Conservation (phyloP, 352 stramenopile species). For the Thraustochytrium sp. region DNA sequence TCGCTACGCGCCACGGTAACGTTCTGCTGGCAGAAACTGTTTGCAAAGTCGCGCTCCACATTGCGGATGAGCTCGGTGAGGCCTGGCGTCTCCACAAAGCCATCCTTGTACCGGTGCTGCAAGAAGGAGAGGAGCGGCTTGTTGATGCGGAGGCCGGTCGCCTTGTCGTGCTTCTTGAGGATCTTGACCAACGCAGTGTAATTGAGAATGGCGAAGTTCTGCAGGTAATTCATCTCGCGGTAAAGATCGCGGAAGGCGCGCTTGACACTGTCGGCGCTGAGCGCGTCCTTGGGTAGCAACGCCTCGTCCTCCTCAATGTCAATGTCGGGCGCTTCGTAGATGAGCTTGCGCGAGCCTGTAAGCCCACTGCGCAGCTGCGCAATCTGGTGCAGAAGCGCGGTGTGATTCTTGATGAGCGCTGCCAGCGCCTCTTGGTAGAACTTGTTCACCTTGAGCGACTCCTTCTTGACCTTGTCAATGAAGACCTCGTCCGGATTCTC, state of each 20-base stretch:
- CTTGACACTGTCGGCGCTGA: conserved; percentile 76
- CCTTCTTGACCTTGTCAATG: conserved; percentile 66
- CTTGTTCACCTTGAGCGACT: conserved; percentile 80
- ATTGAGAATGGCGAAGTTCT: conserved; percentile 95
- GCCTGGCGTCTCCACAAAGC: conserved; percentile 43
- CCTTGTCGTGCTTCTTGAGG: conserved; percentile 91
- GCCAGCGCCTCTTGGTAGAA: conserved; percentile 78
- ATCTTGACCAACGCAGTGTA: conserved; percentile 97
- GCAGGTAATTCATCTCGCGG: conserved; percentile 80
- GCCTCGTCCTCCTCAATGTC: conserved; percentile 14
- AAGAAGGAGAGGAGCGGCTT: conserved; percentile 56
- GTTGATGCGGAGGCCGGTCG: conserved; percentile 39
- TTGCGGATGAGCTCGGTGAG: conserved; percentile 42
- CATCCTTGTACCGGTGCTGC: conserved; percentile 52
- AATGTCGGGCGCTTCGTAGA: neutral
- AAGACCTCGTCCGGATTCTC: conserved; percentile 59
- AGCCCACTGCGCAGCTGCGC: conserved; percentile 67
- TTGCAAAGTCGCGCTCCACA: conserved; percentile 59
- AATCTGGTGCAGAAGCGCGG: conserved; percentile 65
- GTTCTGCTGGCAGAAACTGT: conserved; percentile 67
- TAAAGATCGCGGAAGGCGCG: conserved; percentile 86
- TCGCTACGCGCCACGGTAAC: conserved; percentile 61
- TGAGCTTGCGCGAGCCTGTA: neutral
- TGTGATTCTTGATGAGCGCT: conserved; percentile 50
- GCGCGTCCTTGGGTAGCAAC: conserved; percentile 53